Percentiles rank a stretch among this genome's conserved stretches.
Evolutionary conservation across 2,329 filamentous ascomycete genomes (phyloP).

Genomic region (Tolypocladium ovalisporum): DNA sequence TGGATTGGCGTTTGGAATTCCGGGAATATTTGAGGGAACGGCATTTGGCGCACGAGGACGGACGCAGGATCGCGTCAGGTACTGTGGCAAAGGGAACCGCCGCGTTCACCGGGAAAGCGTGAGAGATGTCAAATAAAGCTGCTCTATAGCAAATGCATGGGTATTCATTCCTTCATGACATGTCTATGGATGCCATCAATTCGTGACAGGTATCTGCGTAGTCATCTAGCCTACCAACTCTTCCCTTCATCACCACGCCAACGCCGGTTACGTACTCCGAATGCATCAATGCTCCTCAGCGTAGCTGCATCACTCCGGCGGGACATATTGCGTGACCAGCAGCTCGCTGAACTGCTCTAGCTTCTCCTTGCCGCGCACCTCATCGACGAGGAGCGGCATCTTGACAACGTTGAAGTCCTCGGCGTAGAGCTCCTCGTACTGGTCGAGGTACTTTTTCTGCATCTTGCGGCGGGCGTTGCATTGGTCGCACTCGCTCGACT

Average conservation of each 20-base stretch:
- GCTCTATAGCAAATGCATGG: not conserved
- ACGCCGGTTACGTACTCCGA: not conserved
- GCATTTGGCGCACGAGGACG: not conserved
- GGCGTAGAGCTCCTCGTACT: conserved; percentile 97
- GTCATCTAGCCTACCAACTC: not conserved
- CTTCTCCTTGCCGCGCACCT: conserved; percentile 90
- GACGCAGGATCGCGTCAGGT: not conserved
- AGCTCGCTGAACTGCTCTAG: conserved; percentile 84
- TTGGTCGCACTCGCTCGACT: conserved; percentile 80
- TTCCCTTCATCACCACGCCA: not conserved
- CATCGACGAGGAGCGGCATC: conserved; percentile 92
- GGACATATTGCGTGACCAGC: conserved; percentile 65
- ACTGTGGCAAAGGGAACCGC: not conserved
- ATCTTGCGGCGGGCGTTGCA: conserved; percentile 92
- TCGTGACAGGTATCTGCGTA: not conserved
- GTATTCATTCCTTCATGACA: conserved; percentile 1
- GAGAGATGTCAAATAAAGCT: not conserved
- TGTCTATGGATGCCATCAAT: not conserved
- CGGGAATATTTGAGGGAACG: not conserved
- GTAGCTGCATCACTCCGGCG: conserved; percentile 37
- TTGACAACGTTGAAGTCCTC: conserved; percentile 94
- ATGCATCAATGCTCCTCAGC: not conserved
- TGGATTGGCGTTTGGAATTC: not conserved
- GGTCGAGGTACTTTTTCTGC: conserved; percentile 98
- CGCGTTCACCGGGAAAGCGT: no score